These are phyloP conservation scores for Rhodamnia argentea DNA, from an alignment of 345 rosid genomes.

Conservation along the genomic window DNA sequence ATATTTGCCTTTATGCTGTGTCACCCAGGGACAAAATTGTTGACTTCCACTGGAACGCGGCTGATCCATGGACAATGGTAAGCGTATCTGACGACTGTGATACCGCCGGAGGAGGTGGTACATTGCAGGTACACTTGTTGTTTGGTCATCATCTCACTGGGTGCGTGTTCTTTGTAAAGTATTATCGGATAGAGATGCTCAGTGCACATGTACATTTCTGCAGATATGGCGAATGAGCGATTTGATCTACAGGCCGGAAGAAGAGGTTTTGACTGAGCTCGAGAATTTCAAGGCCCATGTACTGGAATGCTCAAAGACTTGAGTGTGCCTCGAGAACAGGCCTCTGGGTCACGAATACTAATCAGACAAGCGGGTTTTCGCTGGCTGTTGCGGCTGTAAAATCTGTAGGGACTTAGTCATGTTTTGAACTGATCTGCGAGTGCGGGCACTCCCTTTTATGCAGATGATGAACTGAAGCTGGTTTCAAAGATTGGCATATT, in stretches of 20 bases:
- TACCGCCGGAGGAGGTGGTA: conserved; percentile 89
- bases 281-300: conserved; percentile 78
- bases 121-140: conserved; percentile 56
- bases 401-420: background rate
- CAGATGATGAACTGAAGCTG: background rate
- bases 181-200: background rate
- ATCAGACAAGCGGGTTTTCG: background rate
- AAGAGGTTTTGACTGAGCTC: conserved; percentile 84
- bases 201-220: background rate
- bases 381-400: background rate
- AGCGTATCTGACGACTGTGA: conserved; percentile 99
- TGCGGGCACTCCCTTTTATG: background rate
- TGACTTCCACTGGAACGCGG: conserved; percentile 85
- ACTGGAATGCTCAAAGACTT: conserved; percentile 54
- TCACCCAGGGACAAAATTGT: conserved; percentile 80
- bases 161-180: background rate
- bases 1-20: background rate
- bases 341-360: background rate
- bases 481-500: background rate
- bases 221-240: conserved; percentile 97
- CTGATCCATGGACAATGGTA: conserved; percentile 93
- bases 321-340: background rate
- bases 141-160: background rate
- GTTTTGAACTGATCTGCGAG: background rate
- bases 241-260: conserved; percentile 77